Evolutionary conservation across 1,139 yeast genomes (phyloP).

Genomic region (Candida freyschussii): DNA sequence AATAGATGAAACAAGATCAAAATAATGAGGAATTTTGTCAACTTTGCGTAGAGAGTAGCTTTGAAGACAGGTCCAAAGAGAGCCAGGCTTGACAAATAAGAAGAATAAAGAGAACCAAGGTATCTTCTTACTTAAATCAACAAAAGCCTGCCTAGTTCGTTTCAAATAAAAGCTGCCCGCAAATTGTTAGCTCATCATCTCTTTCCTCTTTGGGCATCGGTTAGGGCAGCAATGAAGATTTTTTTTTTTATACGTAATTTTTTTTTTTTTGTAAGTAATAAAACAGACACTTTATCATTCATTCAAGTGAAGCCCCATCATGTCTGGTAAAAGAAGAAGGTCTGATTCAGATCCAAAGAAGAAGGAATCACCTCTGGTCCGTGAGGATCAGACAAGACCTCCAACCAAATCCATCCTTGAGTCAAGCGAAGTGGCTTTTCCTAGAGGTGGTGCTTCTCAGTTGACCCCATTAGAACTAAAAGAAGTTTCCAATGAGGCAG

Average conservation of each 20-base stretch:
- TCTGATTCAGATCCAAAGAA: constrained; percentile 26
- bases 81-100: too few relatives aligned
- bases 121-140: too few relatives aligned
- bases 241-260: too few relatives aligned
- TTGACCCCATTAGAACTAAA: constrained; percentile 87
- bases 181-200: constrained; percentile 12
- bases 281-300: neutral
- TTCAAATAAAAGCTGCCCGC: neutral
- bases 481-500: constrained; percentile 89
- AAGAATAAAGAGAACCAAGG: too few relatives aligned
- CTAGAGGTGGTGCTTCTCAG: constrained; percentile 91
- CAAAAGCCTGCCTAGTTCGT: too few relatives aligned
- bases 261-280: constrained; percentile 1
- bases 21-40: constrained; percentile 1
- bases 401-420: constrained; percentile 31
- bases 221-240: too few relatives aligned
- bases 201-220: constrained; percentile 14
- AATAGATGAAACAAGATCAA: neutral
- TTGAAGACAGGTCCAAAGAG: too few relatives aligned
- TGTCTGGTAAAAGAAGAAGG: constrained; percentile 33
- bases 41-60: too few relatives aligned
- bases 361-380: constrained; percentile 33
- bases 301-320: constrained; percentile 3
- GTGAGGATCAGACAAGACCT: constrained; percentile 33
- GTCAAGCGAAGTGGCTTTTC: constrained; percentile 66